A percentile compares a stretch with the other conserved stretches of the same genome.
These are phyloP conservation scores for Xanthoceras sorbifolium DNA, from an alignment of 345 rosid genomes.

Conservation along the genomic window DNA sequence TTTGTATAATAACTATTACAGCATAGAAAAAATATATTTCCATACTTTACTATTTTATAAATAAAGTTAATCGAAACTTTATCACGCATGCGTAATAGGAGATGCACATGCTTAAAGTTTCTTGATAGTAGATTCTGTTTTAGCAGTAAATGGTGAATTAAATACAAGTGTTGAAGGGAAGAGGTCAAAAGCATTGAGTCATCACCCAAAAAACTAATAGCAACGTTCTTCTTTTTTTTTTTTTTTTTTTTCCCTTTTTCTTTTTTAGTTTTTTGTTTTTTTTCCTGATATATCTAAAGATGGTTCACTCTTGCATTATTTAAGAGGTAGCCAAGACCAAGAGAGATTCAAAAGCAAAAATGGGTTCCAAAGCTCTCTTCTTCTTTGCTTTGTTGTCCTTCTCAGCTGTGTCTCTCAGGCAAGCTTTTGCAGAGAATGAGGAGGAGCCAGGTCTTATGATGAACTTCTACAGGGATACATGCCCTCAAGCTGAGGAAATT, in stretches of 20 bases:
- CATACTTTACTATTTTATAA: too few species aligned
- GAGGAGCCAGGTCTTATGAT: constrained; percentile 69
- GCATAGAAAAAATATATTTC: too few species aligned
- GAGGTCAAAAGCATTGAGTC: background rate
- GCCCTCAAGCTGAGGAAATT: constrained; percentile 97
- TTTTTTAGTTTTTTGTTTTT: background rate
- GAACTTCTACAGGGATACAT: constrained; percentile 84
- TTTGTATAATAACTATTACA: too few species aligned
- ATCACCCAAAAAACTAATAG: background rate
- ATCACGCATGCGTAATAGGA: too few species aligned
- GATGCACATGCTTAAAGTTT: too few species aligned
- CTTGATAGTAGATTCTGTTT: too few species aligned
- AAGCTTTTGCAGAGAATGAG: constrained; percentile 45
- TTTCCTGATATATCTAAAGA: too few species aligned
- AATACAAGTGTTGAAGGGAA: background rate
- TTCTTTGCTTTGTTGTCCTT: constrained; percentile 44
- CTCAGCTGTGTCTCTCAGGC: constrained; percentile 41
- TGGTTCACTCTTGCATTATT: constrained; percentile 27
- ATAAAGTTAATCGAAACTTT: too few species aligned
- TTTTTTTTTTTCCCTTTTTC: too few species aligned
- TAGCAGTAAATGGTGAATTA: background rate
- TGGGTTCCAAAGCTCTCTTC: constrained; percentile 54
- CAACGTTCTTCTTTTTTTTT: background rate
- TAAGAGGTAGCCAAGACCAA: constrained; percentile 31
- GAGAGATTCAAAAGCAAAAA: constrained; percentile 21